These are phyloP conservation scores for Fusarium beomiforme DNA, from an alignment of 2,329 filamentous ascomycete genomes.

Conservation along the genomic window DNA sequence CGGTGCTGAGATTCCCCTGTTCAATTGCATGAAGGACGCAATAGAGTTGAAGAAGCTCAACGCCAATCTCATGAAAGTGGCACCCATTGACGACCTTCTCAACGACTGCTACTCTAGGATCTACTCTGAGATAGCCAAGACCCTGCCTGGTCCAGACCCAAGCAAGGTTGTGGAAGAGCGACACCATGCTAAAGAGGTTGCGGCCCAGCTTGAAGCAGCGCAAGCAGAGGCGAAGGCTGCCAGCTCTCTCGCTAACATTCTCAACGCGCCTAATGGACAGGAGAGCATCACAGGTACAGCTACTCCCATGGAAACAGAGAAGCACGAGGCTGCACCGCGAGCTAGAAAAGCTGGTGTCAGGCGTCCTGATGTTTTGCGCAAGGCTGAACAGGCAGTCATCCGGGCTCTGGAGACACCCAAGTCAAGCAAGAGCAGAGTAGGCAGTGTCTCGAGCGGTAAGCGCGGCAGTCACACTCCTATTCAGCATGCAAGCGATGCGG, in stretches of 20 bases:
- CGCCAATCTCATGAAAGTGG: conserved; percentile 84
- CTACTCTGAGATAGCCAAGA: conserved; percentile 73
- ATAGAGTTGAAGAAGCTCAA: conserved; percentile 78
- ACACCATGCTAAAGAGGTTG: conserved; percentile 54
- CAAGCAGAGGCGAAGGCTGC: conserved; percentile 48
- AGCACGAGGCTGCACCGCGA: conserved; percentile 53
- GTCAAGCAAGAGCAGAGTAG: conserved; percentile 57
- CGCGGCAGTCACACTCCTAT: conserved; percentile 54
- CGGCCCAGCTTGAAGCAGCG: conserved; percentile 49
- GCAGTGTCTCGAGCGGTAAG: conserved; percentile 63
- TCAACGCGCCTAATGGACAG: conserved; percentile 55
- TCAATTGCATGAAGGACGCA: conserved; percentile 66
- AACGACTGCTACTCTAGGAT: conserved; percentile 87
- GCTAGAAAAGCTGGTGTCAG: conserved; percentile 58
- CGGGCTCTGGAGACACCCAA: conserved; percentile 62
- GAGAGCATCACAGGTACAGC: conserved; percentile 49
- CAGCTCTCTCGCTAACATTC: conserved; percentile 53
- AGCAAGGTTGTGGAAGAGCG: conserved; percentile 59
- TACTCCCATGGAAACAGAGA: conserved; percentile 53
- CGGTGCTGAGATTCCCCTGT: conserved; percentile 52
- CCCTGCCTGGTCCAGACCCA: conserved; percentile 63
- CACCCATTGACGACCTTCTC: conserved; percentile 91
- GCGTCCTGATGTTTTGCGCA: conserved; percentile 67
- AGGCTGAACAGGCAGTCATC: conserved; percentile 67
- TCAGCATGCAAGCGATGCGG: conserved; percentile 48